phyloP scores from a whole-genome alignment of 2,329 filamentous ascomycete genomes.

The Fusarium napiforme region DNA sequence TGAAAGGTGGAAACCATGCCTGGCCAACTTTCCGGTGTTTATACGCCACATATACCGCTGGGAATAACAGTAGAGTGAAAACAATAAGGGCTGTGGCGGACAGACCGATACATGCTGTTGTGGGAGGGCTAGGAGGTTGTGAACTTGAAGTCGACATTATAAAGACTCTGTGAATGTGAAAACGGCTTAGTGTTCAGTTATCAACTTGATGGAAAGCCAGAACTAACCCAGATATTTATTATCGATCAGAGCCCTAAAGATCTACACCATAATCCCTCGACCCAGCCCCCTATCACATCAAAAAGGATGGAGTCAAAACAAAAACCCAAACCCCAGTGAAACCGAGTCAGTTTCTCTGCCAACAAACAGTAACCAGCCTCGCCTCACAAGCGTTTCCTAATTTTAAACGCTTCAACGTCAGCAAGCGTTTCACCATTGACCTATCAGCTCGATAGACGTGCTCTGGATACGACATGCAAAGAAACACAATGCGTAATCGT shows the following conservation, averaged over 20 bases:
- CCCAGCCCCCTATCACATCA: neutral
- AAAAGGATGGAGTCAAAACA: neutral
- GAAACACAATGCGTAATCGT: neutral
- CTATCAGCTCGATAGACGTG: neutral
- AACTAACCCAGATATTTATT: neutral
- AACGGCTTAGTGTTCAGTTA: neutral
- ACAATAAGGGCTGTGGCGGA: neutral
- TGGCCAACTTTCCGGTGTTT: neutral
- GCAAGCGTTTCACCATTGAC: neutral
- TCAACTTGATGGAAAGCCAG: neutral
- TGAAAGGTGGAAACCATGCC: neutral
- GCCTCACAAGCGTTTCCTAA: neutral
- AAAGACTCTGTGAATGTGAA: neutral
- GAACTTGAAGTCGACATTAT: neutral
- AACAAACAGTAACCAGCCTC: neutral
- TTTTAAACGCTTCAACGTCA: neutral
- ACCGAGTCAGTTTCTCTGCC: neutral
- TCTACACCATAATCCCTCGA: fast-evolving
- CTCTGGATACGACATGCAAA: neutral
- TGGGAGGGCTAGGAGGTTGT: neutral
- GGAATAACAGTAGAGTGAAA: neutral
- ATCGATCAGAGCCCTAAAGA: fast-evolving
- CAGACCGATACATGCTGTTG: neutral
- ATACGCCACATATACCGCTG: neutral
- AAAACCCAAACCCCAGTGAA: neutral